Evolutionary conservation across 768 basidiomycete genomes (phyloP), one percentile per base, ranked within the genome.

Genomic region (Inosperma sp.): DNA sequence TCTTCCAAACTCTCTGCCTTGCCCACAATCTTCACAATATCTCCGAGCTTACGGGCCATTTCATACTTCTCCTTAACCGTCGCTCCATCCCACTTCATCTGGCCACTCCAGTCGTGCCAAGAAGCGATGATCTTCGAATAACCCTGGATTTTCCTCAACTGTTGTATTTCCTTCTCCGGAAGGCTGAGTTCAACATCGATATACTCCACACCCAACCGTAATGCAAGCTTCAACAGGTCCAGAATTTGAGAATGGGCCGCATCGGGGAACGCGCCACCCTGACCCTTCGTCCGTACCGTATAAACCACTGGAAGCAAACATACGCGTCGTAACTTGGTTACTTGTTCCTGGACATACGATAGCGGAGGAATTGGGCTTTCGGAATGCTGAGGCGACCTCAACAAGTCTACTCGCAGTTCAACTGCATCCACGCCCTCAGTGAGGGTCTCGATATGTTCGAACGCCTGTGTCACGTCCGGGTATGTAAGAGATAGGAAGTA

Each of bases 401-500:
- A 75, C 7, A 98, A 77, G 65, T 99, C 96, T 9, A 93, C 93
- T 8, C 95, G 83, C n/a, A 98, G 64, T 66, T 99, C 96, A 52
- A 98, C 69, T 0, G 93, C 95, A 61, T 98, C 94, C 6, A 84
- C 88, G 4, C 96, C 96, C 14, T 80, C 75, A 0, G 81, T 81
- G 52, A 99, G 67, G 36, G 86, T 80, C 17, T 88, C 81, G 34
- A 98, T 78, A 44, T 80, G 65, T 13, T 75, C 66, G 34, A 93
- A 72, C 0, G 86, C 84, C 4, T 81, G 79, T 1, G 76, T 82
- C 55, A 96, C 63, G 62, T 96, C 91, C 1, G 95, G 92, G 69
- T 91, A 94, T 0, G 95, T 96, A 50, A 99, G 74, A 7, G 86
- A 86, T 33, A 98, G 76, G 78, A 98, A 98, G 71, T 93, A 92